Base-by-base conservation (phyloP, 192 early-diverging fungal species). In the Phycomyces blakesleeanus region DNA sequence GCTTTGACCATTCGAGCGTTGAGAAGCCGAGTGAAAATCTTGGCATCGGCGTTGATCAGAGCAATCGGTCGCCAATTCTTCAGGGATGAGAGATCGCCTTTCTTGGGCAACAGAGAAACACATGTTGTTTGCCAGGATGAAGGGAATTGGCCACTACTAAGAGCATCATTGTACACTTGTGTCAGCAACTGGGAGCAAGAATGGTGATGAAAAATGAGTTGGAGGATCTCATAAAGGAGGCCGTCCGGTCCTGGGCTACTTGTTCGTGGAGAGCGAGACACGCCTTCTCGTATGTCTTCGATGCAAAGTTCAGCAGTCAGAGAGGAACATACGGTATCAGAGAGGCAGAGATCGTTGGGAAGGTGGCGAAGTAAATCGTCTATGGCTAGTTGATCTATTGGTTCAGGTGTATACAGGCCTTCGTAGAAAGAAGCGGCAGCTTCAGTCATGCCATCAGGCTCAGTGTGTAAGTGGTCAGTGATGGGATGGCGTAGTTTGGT, bases 71-170 rank as follows among this genome's bases (percentile, higher is more conserved):
- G 55, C 49, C 51, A 70, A 27, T 59, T 78, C 0, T 55, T 50
- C 21, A 71, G 51, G 2, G 40, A n/a, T 0, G 44, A 22, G 4
- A 62, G 21, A 21, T 71, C 66, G 1, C 69, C 69, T 52, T 68
- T 76, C 44, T 72, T 76, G 25, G 26, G 53, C 3, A 72, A 54
- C 12, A 69, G 47, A 24, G 57, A 49, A 57, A 72, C 63, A 38
- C 52, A 41, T 0, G 66, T 72, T 0, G 16, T 3, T 2, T 27
- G 22, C 64, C 55, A 66, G 0, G 27, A 39, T 1, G 56, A 16
- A 18, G 64, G 64, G 18, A 66, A 22, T 15, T n/a, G 16, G 18
- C 27, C 64, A 24, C 22, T 14, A 22, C 5, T 27, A 0, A 51
- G 26, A 11, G 53, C 55, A 41, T 51, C 44, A 34, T 49, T 51